phyloP scores from a whole-genome alignment of 2,329 filamentous ascomycete species.

The Neospermospora avenae region DNA sequence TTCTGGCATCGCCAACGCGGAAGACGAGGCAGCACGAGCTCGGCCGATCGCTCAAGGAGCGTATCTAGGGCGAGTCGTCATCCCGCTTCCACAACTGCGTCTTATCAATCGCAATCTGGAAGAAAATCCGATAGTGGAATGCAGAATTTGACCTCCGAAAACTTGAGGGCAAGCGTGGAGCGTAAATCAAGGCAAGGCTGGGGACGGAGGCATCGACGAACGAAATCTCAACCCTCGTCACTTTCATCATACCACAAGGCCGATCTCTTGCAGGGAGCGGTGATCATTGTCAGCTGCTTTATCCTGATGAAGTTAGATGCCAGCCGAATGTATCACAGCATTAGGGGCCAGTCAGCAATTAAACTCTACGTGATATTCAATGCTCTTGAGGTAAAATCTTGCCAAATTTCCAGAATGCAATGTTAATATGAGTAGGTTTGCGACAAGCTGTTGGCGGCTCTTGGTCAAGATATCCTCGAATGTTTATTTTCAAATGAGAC shows the following conservation, averaged over 20 bases:
- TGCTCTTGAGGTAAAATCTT: constrained; percentile 67
- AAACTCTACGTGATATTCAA: constrained; percentile 99
- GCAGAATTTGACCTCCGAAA: constrained; percentile 17
- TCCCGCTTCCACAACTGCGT: constrained; percentile 26
- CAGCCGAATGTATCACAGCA: constrained; percentile 96
- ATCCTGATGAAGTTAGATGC: constrained; percentile 90
- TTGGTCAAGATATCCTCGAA: constrained; percentile 94
- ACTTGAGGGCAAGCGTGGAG: constrained; percentile 25
- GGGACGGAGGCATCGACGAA: constrained; percentile 59
- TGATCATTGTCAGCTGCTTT: constrained; percentile 82
- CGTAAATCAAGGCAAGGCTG: constrained; percentile 31
- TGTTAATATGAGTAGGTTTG: constrained; percentile 77
- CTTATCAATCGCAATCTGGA: constrained; percentile 25
- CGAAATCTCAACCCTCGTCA: constrained; percentile 80
- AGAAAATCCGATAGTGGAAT: constrained; percentile 17
- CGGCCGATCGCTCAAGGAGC: constrained; percentile 28
- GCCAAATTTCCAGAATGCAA: not conserved
- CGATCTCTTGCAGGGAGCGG: constrained; percentile 83
- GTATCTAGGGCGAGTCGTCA: constrained; percentile 29
- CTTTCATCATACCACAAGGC: constrained; percentile 90
- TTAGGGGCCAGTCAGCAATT: constrained; percentile 92
- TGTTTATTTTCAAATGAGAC: constrained; percentile 93
- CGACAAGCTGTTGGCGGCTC: constrained; percentile 82
- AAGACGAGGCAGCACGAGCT: constrained; percentile 41
- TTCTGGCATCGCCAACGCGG: constrained; percentile 62